Base-by-base conservation (phyloP, 352 stramenopile species). In the Paralagenidium karlingii region DNA sequence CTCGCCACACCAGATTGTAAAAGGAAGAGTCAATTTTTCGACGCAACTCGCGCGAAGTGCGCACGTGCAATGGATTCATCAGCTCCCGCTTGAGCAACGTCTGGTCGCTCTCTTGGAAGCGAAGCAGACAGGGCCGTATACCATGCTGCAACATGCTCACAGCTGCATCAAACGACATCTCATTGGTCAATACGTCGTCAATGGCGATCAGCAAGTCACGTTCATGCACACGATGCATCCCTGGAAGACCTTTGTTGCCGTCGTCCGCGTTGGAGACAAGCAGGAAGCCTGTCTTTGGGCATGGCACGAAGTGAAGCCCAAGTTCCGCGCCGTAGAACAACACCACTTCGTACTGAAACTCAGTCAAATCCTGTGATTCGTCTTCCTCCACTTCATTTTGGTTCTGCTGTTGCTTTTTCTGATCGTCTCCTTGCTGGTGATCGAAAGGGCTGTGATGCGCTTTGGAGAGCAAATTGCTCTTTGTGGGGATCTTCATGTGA, bases 1-100 rank as follows among this genome's bases (percentile, higher is more conserved):
- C 70, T 37, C 65, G 55, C 64, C 67, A 82, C 24, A 84, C 59
- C 7, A 84, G 41, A 44, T 84, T 78, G 39, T 65, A n/a, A n/a
- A n/a, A n/a, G n/a, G n/a, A n/a, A n/a, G n/a, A n/a, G n/a, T n/a
- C n/a, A n/a, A n/a, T n/a, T n/a, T n/a, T n/a, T n/a, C n/a, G n/a
- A n/a, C n/a, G n/a, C n/a, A n/a, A n/a, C n/a, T n/a, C n/a, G n/a
- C n/a, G n/a, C n/a, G n/a, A n/a, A n/a, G n/a, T n/a, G n/a, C n/a
- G n/a, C n/a, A n/a, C n/a, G n/a, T n/a, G n/a, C n/a, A n/a, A n/a
- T n/a, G n/a, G n/a, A n/a, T n/a, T n/a, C n/a, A n/a, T 73, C 33
- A 84, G 49, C 15, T 63, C 65, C 15, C 53, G 47, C 50, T 84
- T 64, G 4, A 80, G 60, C 5, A n/a, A n/a, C n/a, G n/a, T n/a